Evolutionary conservation across 2,329 filamentous ascomycete species (phyloP), one percentile per base, ranked within the genome.

Genomic region (Cytospora mali): DNA sequence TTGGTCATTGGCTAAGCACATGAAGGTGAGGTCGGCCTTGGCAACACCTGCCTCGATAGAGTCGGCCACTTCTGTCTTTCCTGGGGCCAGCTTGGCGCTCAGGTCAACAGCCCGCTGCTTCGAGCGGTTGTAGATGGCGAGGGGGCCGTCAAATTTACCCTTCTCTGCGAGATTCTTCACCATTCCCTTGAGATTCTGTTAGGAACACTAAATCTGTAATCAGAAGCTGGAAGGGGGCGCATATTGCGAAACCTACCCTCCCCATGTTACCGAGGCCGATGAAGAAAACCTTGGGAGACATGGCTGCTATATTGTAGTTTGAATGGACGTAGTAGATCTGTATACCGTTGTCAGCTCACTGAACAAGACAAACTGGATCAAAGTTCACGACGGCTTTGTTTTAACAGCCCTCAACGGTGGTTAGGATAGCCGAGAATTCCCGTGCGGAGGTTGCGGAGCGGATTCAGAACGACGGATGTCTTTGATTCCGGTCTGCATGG

Each of bases 221-320:
- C n/a, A n/a, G n/a, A 23, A 46, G 6, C 11, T 23, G n/a, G n/a
- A 3, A 29, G 13, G 16, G 4, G 25, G n/a, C n/a, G n/a, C n/a
- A 3, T n/a, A 23, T 13, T 48, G 18, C 4, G 35, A 27, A 10
- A 76, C 84, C 79, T 79, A 90, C 90, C 72, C 88, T 84, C 68
- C 91, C 93, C 87, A 96, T 96, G 74, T 96, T 96, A 58, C 92
- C 92, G 56, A 96, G 83, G 62, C 93, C 92, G 60, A 96, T 86
- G 86, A 88, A 96, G 69, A 92, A 82, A 57, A 95, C 71, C 75
- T 84, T 86, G 62, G 82, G 80, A 50, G 83, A 77, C 84, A 87
- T 86, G 7, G 6, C 65, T 74, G 66, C 28, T 33, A 23, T 23
- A 28, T n/a, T 9, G 18, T 60, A 10, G 16, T 52, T 21, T 54